Evolutionary conservation across 768 basidiomycete genomes (phyloP).

Genomic region (Rhizopogon vulgaris): DNA sequence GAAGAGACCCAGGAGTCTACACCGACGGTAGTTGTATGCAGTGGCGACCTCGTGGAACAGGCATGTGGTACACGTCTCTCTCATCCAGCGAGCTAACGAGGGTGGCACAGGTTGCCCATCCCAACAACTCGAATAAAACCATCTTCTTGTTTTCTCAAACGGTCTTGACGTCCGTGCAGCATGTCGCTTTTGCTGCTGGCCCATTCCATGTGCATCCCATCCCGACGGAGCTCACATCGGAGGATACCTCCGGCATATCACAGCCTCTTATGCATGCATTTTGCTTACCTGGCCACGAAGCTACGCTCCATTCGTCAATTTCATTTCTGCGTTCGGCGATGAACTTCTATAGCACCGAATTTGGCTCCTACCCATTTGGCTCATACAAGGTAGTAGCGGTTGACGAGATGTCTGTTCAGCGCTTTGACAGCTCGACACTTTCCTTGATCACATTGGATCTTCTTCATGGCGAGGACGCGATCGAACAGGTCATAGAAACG

Average conservation of each 20-base stretch:
- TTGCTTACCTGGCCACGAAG: constrained; percentile 85
- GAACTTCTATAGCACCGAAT: constrained; percentile 87
- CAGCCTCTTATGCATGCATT: constrained; percentile 86
- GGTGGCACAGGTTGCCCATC: constrained; percentile 72
- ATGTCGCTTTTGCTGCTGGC: constrained; percentile 92
- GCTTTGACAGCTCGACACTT: constrained; percentile 82
- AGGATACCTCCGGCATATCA: constrained; percentile 55
- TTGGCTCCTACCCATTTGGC: constrained; percentile 92
- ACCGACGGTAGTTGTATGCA: constrained; percentile 87
- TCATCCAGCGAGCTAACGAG: constrained; percentile 5
- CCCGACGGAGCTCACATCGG: constrained; percentile 51
- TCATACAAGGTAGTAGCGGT: constrained; percentile 95
- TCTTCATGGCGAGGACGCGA: constrained; percentile 79
- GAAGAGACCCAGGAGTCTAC: constrained; percentile 50
- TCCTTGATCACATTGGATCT: constrained; percentile 76
- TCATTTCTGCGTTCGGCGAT: constrained; percentile 81
- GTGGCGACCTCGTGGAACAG: constrained; percentile 93
- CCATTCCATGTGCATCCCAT: constrained; percentile 81
- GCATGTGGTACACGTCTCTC: constrained; percentile 34
- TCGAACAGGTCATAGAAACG: constrained; percentile 91
- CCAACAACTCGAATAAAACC: constrained; percentile 87
- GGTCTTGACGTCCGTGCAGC: constrained; percentile 88
- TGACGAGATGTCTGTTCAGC: constrained; percentile 75
- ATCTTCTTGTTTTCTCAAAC: constrained; percentile 91
- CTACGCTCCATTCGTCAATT: constrained; percentile 61